Conservation (phyloP, 2,329 filamentous ascomycete species). For the Colletotrichum chrysophilum region DNA sequence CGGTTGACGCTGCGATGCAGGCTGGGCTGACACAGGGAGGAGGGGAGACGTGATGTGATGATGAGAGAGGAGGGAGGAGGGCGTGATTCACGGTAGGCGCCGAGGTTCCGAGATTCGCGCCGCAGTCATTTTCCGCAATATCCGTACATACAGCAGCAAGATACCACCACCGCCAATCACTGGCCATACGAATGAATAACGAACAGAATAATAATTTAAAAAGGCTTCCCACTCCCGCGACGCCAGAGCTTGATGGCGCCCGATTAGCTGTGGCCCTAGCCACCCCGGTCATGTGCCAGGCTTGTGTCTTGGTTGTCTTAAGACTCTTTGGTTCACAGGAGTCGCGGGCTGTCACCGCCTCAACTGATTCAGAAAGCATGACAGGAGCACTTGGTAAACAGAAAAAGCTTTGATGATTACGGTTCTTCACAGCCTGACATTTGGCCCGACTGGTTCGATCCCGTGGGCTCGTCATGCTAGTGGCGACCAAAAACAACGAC, state of each 20-base stretch:
- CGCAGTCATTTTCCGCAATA: background rate
- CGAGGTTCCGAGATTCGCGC: background rate
- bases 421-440: background rate
- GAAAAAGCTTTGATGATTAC: background rate
- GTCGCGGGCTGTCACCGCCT: background rate
- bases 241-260: background rate
- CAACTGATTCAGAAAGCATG: background rate
- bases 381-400: background rate
- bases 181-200: background rate
- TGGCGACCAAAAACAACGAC: slow-evolving; percentile 5
- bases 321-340: background rate
- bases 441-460: background rate
- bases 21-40: background rate
- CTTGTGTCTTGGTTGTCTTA: background rate
- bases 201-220: background rate
- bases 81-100: background rate
- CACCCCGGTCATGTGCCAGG: background rate
- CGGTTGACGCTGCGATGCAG: background rate
- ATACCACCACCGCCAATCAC: background rate
- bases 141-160: background rate
- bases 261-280: slow-evolving; percentile 17
- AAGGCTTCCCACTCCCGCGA: background rate
- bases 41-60: background rate
- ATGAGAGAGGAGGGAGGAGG: background rate
- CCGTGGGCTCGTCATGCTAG: background rate